Base-by-base conservation (phyloP, 1,284 basidiomycete species). In the Tilletia setariae region DNA sequence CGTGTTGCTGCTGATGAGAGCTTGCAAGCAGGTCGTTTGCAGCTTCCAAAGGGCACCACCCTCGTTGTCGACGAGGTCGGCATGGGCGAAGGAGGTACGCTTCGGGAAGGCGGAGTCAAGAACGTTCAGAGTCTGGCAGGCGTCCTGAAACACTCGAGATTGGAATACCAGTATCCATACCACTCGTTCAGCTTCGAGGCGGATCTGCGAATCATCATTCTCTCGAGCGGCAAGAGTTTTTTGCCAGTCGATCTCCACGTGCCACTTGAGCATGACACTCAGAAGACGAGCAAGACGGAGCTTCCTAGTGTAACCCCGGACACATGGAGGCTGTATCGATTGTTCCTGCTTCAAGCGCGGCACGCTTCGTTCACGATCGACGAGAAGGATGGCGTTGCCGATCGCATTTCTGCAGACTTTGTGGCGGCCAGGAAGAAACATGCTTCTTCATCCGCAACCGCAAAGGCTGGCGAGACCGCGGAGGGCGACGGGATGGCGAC, bases 91-190 rank as follows among this genome's bases (percentile, higher is more conserved):
- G 90, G 90, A 7, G 85, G 86, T 67, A 84, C 93, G 11, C 79
- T 85, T 16, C 88, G 90, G 67, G 86, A 8, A 13, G 73, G 70
- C 89, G 90, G 91, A 2, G 79, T 93, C 3, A 81, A 84, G 69
- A 94, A 92, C 75, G 83, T 93, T 42, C 87, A 85, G 53, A 86
- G 88, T 0, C 82, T 90, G n/a, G 89, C 91, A 70, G 86, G 89
- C 63, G 86, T 88, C 68, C 87, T 93, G 78, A 85, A 84, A 49
- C 84, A 85, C 16, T 91, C 92, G 77, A 89, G 87, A 1, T 83
- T 93, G n/a, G 85, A 88, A 13, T 94, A 93, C 79, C 83, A 86
- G 40, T 94, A 93, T 81, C 92, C 92, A 0, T 94, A 88, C 83
- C 90, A 88, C 75, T 79, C 80, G 32, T 92, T 90, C 78, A 85